Evolutionary conservation across 495 filamentous ascomycete species (phyloP).

Genomic region (Talaromyces borbonicus): DNA sequence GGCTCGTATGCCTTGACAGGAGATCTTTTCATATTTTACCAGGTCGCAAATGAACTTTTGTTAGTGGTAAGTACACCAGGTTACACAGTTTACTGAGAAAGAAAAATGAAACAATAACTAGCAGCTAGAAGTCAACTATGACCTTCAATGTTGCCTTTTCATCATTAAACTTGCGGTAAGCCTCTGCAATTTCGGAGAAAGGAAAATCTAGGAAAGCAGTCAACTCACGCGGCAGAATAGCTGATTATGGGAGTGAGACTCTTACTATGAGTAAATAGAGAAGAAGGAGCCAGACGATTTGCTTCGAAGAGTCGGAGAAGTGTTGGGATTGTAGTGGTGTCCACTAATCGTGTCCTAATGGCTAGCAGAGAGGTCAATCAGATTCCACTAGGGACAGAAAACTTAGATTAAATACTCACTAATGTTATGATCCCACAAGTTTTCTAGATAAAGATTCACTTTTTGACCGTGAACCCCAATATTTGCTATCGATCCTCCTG

Average conservation of each 20-base stretch:
- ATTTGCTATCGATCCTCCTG: conserved; percentile 39
- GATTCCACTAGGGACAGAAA: not conserved
- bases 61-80: too few species aligned
- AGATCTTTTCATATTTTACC: not conserved
- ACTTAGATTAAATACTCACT: conserved; percentile 9
- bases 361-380: conserved; percentile 14
- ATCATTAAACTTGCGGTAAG: not conserved
- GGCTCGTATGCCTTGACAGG: too few species aligned
- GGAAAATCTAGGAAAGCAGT: conserved; percentile 1
- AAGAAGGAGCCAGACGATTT: conserved; percentile 22
- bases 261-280: conserved; percentile 32
- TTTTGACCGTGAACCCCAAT: conserved; percentile 37
- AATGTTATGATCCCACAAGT: conserved; percentile 33
- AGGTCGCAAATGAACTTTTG: not conserved
- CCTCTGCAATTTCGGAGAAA: conserved; percentile 1
- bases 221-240: not conserved
- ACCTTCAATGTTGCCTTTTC: conserved; percentile 2
- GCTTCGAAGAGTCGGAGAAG: conserved; percentile 27
- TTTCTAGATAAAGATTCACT: conserved; percentile 27
- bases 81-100: not conserved
- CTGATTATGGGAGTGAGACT: not conserved
- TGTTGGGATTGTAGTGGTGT: conserved; percentile 29
- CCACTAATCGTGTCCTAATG: conserved; percentile 30
- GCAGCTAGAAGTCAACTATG: not conserved
- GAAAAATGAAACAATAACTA: not conserved